A percentile compares a stretch with the other conserved stretches of the same genome.
Conservation (phyloP, 768 basidiomycete genomes). For the Glaciozyma antarctica region DNA sequence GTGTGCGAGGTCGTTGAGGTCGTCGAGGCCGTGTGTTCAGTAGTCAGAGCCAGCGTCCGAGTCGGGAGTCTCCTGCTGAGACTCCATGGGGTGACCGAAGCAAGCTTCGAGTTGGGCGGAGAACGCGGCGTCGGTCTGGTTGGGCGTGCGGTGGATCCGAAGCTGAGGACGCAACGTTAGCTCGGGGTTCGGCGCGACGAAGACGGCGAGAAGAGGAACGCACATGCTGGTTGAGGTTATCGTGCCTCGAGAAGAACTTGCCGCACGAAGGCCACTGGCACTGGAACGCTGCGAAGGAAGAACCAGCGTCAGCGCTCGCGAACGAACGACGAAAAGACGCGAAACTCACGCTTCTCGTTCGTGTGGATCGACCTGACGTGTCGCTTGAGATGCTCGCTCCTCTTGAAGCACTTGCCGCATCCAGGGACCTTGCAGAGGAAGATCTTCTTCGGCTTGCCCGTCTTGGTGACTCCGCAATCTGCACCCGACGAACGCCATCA, state of each 20-base stretch:
- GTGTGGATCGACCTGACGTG: constrained; percentile 84
- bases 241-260: constrained; percentile 67
- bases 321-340: constrained; percentile 12
- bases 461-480: constrained; percentile 26
- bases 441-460: constrained; percentile 29
- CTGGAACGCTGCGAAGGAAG: constrained; percentile 51
- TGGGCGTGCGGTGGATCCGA: constrained; percentile 19
- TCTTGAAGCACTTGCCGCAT: constrained; percentile 78
- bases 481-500: no score
- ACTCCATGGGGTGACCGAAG: constrained; percentile 9
- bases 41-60: neutral
- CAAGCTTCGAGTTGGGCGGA: constrained; percentile 1
- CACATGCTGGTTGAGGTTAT: constrained; percentile 65
- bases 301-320: neutral
- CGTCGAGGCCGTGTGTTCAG: neutral
- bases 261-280: constrained; percentile 60
- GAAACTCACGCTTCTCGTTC: constrained; percentile 72
- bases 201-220: neutral
- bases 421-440: constrained; percentile 49
- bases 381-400: constrained; percentile 81
- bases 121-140: constrained; percentile 14
- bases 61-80: neutral
- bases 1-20: neutral
- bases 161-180: constrained; percentile 6
- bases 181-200: neutral